Evolutionary conservation across 306 rosid genomes (phyloP), one percentile per base, ranked within the genome.

Genomic region (Macrotyloma uniflorum): DNA sequence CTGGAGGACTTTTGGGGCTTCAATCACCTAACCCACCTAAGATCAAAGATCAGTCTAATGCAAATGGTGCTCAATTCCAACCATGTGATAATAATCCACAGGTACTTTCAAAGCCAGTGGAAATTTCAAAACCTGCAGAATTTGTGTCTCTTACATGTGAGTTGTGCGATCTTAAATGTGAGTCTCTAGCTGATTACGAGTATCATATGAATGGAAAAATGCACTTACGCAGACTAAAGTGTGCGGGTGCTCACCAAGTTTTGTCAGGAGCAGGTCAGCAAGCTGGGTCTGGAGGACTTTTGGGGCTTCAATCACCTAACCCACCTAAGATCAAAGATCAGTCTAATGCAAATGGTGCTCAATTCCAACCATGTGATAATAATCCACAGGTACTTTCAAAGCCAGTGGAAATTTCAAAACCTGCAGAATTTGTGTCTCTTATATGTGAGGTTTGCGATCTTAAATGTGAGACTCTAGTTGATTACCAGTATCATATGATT

Each of bases 131-230:
- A n/a, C n/a, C n/a, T n/a, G n/a, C n/a, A n/a, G n/a, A n/a, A n/a
- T n/a, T n/a, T n/a, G n/a, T 75, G 58, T 71, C 85, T 67, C 47
- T 87, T 50, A 73, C 74, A 73, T 92, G 97, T 30, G 92, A 89
- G 59, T 55, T 92, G 89, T 92, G 97, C 85, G 85, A 86, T 83
- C 87, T 90, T 73, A 89, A 87, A 82, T 92, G 97, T 62, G 92
- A 88, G 59, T 87, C 93, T n/a, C n/a, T n/a, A n/a, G n/a, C n/a
- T 2, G 84, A 86, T 74, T 87, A 83, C 70, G 83, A 90, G 61
- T 85, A 86, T 77, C 97, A 92, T 80, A 13, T 92, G 87, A 73
- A 32, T 11, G 97, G 97, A 51, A 90, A 90, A 82, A 92, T 82
- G 82, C 93, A 92, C 85, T 69, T 67, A 14, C 54, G 3, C 5